Conservation (phyloP, 169 alveolate genomes). For the Ichthyophthirius multifiliis region DNA sequence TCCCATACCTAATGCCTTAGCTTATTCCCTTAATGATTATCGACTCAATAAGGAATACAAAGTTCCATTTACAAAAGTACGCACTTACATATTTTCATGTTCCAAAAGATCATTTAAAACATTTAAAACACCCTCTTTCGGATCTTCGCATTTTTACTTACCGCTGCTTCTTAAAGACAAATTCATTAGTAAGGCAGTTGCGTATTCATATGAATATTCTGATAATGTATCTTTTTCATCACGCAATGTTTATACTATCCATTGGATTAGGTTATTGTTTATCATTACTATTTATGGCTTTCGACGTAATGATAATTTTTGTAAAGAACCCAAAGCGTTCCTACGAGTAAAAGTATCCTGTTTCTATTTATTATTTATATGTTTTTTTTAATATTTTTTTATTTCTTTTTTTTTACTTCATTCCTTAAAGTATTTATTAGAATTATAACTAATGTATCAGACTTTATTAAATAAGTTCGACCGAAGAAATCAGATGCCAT, state of each 20-base stretch:
- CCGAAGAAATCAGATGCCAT: constrained; percentile 56
- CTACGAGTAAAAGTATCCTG: constrained; percentile 73
- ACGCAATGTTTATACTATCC: constrained; percentile 73
- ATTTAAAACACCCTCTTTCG: constrained; percentile 52
- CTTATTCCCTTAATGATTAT: constrained; percentile 70
- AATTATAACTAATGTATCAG: constrained; percentile 60
- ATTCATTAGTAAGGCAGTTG: constrained; percentile 87
- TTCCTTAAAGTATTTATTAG: constrained; percentile 63
- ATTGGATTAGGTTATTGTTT: constrained; percentile 75
- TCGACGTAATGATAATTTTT: constrained; percentile 80
- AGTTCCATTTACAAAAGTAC: constrained; percentile 85
- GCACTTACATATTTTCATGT: constrained; percentile 57
- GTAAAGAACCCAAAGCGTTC: constrained; percentile 81
- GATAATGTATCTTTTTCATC: constrained; percentile 66
- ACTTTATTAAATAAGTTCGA: constrained; percentile 68
- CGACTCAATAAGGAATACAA: constrained; percentile 77
- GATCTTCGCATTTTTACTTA: constrained; percentile 75
- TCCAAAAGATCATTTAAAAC: constrained; percentile 71
- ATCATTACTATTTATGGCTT: constrained; percentile 81
- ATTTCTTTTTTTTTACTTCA: constrained; percentile 12
- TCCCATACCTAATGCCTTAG: constrained; percentile 67
- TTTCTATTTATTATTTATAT: not conserved
- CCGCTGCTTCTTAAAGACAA: constrained; percentile 82
- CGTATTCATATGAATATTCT: constrained; percentile 83
- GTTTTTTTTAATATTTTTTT: not conserved